Base-by-base conservation (phyloP, 495 filamentous ascomycete genomes). In the Xylaria acuta region DNA sequence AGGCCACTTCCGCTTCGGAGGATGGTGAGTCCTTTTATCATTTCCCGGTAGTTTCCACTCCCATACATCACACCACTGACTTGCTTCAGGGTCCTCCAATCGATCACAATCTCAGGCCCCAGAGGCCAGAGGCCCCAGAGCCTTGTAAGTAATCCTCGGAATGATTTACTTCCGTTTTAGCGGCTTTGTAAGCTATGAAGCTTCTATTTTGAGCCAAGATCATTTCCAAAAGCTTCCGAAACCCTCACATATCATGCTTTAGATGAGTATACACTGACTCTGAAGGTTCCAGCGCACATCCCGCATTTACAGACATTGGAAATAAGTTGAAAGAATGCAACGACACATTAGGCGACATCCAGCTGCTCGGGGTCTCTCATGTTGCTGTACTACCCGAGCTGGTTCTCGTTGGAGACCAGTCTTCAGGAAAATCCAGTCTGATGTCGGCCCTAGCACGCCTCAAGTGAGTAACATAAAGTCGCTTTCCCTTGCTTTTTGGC, bases 351-450 rank as follows among this genome's bases (percentile, higher is more conserved):
- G 81, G 77, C 5, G 78, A 82, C 40, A 76, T 84, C 0, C 82
- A 84, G 41, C 62, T 72, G 7, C 78, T 78, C 0, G 83, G 83
- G 2, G 80, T 84, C 25, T 77, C 82, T 36, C 84, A 83, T 30
- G 84, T 88, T 1, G 88, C 90, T 0, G 84, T 83, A 2, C 80
- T 95, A 0, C 92, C 93, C 0, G 92, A 92, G 73, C 85, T 94
- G n/a, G 91, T 92, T 8, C 86, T 94, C 0, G 88, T 94, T 1
- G 93, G 93, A 1, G 92, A 94, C 66, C 93, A 95, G 72, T 90
- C 86, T 7, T 89, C 92, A 0, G 93, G 93, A 0, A 96, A 96
- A 72, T 89, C 86, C 8, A 93, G 90, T 1, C 80, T 95, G 0
- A 92, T 96, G 76, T 92, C 93, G 45, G 91, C 89, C 0, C 90